Base-by-base conservation (phyloP, 768 basidiomycete species). In the Leccinum truebloodii region DNA sequence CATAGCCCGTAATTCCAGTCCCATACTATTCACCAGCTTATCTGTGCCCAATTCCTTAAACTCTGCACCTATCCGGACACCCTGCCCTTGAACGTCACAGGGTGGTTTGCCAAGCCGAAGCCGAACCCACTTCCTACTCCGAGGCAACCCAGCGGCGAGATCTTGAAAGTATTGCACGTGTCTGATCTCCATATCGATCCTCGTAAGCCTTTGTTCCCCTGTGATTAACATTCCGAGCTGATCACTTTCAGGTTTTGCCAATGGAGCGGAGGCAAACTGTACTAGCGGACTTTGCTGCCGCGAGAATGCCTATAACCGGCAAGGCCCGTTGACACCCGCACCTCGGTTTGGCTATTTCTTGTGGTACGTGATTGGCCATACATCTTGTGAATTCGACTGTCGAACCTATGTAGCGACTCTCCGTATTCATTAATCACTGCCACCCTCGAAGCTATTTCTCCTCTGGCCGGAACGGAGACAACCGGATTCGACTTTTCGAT, bases 111-210 rank as follows among this genome's bases (percentile, higher is more conserved):
- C 30, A 92, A 89, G 71, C 87, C 89, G 3, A 92, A 92, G 69
- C 90, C 90, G 1, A 79, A 81, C 30, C 85, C 86, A 4, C 79
- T 86, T 13, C 88, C 87, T n/a, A 61, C 77, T 9, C 78, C 79
- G 0, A 87, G 80, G 70, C 78, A 79, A 69, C 80, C 81, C 16
- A 88, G 84, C 49, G 89, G 89, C 13, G 73, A 88, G 66, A 79
- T 84, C 39, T 75, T 90, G 48, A 90, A 89, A 69, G 85, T 91
- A 0, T 72, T 92, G 59, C 90, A 92, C 69, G 58, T 92, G n/a
- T 89, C 88, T 1, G 90, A 92, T 67, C 78, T 89, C 59, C 90
- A 91, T 70, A 73, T 92, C 54, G 90, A 92, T 71, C 86, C 89
- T 41, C 81, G 89, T 87, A 65, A 53, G 81, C 66, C 20, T 26